Base-by-base conservation (phyloP, 345 rosid genomes). In the Arabis hirsuta region DNA sequence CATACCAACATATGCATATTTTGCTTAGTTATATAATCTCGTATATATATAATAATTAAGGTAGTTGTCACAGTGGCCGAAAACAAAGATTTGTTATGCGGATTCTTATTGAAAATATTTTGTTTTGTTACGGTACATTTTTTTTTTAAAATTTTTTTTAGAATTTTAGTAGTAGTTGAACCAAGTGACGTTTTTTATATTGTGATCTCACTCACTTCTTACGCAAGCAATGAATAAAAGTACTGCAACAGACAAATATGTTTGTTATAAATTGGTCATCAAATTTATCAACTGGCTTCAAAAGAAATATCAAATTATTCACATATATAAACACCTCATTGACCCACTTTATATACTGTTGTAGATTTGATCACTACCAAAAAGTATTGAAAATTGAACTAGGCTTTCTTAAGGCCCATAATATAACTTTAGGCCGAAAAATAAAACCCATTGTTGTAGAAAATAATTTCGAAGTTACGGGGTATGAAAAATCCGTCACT, bases 241-340 rank as follows among this genome's bases (percentile, higher is more conserved):
- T 75, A 55, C 4, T 68, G 74, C 59, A 75, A 68, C 29, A 47
- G 74, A 75, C 79, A 75, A 75, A 46, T 58, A 14, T 75, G 45
- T 61, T 61, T 75, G 79, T 68, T 75, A 68, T 22, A 60, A 24
- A 16, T 10, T 20, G 19, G 69, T 61, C 74, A 45, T 53, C 69
- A 61, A 14, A 60, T 16, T 44, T 60, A 53, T 44, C 63, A 53
- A 51, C 12, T 36, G 31, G 20, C 59, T 56, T 64, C 0, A n/a
- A 32, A 32, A 32, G 43, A 31, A 61, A 9, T 0, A 8, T 12
- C 54, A 42, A 11, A 43, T 20, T 72, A 64, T 73, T 64, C 57
- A 72, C 42, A 43, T 8, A 20, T 32, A 19, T 6, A 31, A 31
- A 44, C 52, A 22, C 42, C 4, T 29, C 43, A 4, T 41, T 71